Evolutionary conservation across 768 basidiomycete species (phyloP).

Genomic region (Tricholoma matsutake): DNA sequence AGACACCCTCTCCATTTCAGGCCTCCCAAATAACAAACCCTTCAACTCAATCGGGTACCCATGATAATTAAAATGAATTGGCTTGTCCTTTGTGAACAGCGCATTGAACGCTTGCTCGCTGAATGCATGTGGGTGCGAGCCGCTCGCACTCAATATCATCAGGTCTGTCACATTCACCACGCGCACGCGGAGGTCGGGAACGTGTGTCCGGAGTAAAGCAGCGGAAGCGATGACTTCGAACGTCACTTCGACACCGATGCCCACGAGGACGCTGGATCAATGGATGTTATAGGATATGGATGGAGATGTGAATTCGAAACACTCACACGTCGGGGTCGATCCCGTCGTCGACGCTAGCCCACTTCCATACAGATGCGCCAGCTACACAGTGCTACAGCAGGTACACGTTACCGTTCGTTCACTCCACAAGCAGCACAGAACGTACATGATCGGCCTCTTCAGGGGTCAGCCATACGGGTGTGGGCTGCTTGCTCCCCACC

Average conservation of each 20-base stretch:
- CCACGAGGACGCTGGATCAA: constrained; percentile 66
- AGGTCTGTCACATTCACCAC: constrained; percentile 90
- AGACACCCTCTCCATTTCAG: constrained; percentile 43
- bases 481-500: constrained; percentile 85
- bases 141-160: constrained; percentile 72
- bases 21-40: constrained; percentile 60
- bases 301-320: constrained; percentile 20
- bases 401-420: background rate
- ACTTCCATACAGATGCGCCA: constrained; percentile 85
- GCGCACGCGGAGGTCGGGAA: constrained; percentile 73
- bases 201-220: constrained; percentile 65
- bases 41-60: constrained; percentile 73
- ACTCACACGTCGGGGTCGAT: constrained; percentile 67
- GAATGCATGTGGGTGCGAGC: constrained; percentile 76
- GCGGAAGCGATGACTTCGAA: constrained; percentile 89
- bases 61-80: constrained; percentile 82
- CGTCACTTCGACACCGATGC: constrained; percentile 85
- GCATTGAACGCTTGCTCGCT: constrained; percentile 56
- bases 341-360: constrained; percentile 73
- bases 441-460: constrained; percentile 70
- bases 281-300: background rate
- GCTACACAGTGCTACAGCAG: constrained; percentile 71
- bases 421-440: background rate
- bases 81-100: constrained; percentile 69
- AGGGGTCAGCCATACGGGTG: constrained; percentile 71